Conservation (phyloP, 208 protist species). For the Trypanosoma grayi region DNA sequence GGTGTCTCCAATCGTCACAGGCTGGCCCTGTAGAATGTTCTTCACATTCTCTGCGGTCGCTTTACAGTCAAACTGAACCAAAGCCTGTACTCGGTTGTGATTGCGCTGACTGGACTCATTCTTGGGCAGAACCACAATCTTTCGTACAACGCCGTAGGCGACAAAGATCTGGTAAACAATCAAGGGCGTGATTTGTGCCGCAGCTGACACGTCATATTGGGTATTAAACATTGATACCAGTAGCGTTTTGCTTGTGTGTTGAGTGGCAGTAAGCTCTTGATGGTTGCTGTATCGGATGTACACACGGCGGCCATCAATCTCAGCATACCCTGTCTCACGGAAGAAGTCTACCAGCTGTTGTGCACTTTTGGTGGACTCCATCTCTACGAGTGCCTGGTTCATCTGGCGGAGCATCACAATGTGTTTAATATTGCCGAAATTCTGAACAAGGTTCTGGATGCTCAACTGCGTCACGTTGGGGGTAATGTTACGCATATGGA, state of each 20-base stretch:
- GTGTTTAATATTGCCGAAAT: slow-evolving; percentile 90
- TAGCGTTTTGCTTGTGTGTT: slow-evolving; percentile 83
- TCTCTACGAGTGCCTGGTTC: slow-evolving; percentile 92
- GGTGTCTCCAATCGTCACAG: slow-evolving; percentile 84
- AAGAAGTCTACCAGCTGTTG: slow-evolving; percentile 91
- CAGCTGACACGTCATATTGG: slow-evolving; percentile 85
- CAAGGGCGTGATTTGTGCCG: slow-evolving; percentile 82
- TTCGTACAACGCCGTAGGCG: slow-evolving; percentile 84
- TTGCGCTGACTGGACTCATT: slow-evolving; percentile 88
- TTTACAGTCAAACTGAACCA: slow-evolving; percentile 87
- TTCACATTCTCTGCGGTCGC: slow-evolving; percentile 84
- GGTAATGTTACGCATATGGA: slow-evolving; percentile 91
- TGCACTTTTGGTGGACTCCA: slow-evolving; percentile 84
- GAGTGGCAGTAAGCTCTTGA: slow-evolving; percentile 84
- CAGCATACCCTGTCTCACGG: slow-evolving; percentile 79
- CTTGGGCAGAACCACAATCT: slow-evolving; percentile 91
- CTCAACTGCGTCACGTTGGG: slow-evolving; percentile 89
- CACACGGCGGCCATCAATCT: slow-evolving; percentile 89
- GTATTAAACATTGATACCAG: slow-evolving; percentile 93
- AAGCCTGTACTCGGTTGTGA: slow-evolving; percentile 89
- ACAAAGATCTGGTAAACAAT: slow-evolving; percentile 92
- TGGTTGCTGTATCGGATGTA: slow-evolving; percentile 92
- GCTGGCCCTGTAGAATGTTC: slow-evolving; percentile 89
- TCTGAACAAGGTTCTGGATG: slow-evolving; percentile 80
- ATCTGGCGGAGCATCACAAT: slow-evolving; percentile 93